Evolutionary conservation across 495 filamentous ascomycete genomes (phyloP).

Genomic region (Choiromyces venosus): DNA sequence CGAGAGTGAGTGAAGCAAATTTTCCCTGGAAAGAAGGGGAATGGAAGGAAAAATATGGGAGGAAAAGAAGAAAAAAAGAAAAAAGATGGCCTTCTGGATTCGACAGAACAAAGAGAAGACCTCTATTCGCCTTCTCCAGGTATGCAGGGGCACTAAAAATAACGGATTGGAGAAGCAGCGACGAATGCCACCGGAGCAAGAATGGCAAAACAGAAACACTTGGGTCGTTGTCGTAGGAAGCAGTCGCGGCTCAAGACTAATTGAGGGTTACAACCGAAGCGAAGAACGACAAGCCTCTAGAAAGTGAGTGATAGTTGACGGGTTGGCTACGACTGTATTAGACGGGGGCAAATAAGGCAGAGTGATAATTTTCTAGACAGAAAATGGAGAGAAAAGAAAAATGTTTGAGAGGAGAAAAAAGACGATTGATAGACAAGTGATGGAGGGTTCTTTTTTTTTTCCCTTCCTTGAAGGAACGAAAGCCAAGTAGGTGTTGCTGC

Average conservation of each 20-base stretch:
- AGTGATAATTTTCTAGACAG: background rate
- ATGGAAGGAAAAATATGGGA: background rate
- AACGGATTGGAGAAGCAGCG: slow-evolving; percentile 21
- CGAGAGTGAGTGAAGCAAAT: background rate
- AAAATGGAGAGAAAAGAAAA: background rate
- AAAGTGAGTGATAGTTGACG: background rate
- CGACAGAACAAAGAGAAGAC: background rate
- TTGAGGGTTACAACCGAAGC: background rate
- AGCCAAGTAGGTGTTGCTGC: background rate
- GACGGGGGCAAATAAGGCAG: background rate
- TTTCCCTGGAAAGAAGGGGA: background rate
- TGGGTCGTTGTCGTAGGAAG: background rate
- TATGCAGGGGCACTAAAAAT: slow-evolving; percentile 38
- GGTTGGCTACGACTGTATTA: background rate
- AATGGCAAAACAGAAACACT: slow-evolving; percentile 2
- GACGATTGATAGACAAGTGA: background rate
- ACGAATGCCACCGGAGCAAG: background rate
- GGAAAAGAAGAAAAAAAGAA: background rate
- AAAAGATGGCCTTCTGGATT: background rate
- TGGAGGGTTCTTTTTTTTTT: background rate
- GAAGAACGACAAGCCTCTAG: background rate
- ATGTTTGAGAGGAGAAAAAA: background rate
- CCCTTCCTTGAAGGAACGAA: background rate
- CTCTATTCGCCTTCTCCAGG: background rate
- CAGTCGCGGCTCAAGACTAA: background rate